phyloP scores from a whole-genome alignment of 352 stramenopile genomes.

The Globisporangium cederbergense region DNA sequence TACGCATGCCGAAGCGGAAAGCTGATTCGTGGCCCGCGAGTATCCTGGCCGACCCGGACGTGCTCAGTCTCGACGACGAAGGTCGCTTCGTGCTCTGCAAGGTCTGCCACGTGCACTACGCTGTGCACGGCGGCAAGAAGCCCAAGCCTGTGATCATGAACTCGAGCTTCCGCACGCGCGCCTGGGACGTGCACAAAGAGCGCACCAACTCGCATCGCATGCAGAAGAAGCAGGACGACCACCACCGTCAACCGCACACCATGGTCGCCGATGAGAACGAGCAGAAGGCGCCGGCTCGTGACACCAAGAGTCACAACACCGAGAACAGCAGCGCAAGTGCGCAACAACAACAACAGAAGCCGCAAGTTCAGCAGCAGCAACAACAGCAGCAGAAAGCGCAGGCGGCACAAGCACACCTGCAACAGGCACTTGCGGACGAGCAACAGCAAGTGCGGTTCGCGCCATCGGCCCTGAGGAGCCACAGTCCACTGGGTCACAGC shows the following conservation, averaged over 20 bases:
- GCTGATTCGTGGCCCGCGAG: slow-evolving; percentile 70
- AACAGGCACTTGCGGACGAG: slow-evolving; percentile 13
- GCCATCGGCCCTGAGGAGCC: background rate
- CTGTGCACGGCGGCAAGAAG: slow-evolving; percentile 77
- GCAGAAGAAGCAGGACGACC: slow-evolving; percentile 53
- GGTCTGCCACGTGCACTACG: slow-evolving; percentile 80
- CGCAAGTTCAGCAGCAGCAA: slow-evolving; percentile 11
- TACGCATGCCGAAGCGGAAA: slow-evolving; percentile 71
- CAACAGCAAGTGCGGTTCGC: slow-evolving; percentile 10
- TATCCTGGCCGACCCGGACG: slow-evolving; percentile 64
- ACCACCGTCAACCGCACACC: slow-evolving; percentile 5
- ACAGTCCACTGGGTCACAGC: background rate
- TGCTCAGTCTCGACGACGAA: slow-evolving; percentile 78
- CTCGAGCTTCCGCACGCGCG: slow-evolving; percentile 71
- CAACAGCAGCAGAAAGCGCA: background rate
- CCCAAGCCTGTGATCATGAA: slow-evolving; percentile 83
- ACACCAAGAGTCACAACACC: background rate
- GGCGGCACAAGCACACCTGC: background rate
- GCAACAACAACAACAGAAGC: slow-evolving; percentile 6
- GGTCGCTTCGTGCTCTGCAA: slow-evolving; percentile 77
- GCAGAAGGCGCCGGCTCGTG: slow-evolving; percentile 13
- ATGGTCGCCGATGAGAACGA: slow-evolving; percentile 17
- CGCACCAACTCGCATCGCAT: slow-evolving; percentile 75
- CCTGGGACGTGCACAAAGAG: slow-evolving; percentile 82
- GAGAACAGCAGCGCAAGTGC: slow-evolving; percentile 3